These are phyloP conservation scores for Phytophthora cajani DNA, from an alignment of 352 stramenopile species.

Conservation along the genomic window DNA sequence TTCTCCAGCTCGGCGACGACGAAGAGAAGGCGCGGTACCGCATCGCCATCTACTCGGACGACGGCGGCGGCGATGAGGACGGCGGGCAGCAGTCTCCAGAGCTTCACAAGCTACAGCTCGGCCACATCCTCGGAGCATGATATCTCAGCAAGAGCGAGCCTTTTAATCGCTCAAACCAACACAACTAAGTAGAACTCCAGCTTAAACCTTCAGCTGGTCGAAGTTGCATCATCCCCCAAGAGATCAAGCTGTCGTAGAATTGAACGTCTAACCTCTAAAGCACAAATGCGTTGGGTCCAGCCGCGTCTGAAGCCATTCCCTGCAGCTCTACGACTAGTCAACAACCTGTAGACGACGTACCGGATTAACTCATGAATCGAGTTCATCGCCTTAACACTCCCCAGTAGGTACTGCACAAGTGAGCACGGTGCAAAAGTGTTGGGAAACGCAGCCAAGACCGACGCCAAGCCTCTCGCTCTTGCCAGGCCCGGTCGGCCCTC, in stretches of 20 bases:
- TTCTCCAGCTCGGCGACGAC: constrained; percentile 11
- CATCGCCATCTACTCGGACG: constrained; percentile 3
- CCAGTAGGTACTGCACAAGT: neutral
- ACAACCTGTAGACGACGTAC: neutral
- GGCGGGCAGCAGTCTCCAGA: constrained; percentile 3
- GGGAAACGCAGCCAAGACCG: neutral
- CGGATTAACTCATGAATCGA: neutral
- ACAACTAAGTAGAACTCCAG: neutral
- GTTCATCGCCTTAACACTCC: neutral
- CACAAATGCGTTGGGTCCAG: neutral
- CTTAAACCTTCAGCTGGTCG: neutral
- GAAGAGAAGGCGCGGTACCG: constrained; percentile 17
- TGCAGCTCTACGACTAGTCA: neutral
- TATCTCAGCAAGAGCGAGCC: neutral
- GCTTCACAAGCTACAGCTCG: constrained; percentile 26
- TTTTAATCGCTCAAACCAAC: neutral
- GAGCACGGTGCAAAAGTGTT: neutral
- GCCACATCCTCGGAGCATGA: constrained; percentile 21
- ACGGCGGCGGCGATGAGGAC: constrained; percentile 15
- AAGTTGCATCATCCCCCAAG: neutral
- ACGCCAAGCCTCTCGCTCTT: no score
- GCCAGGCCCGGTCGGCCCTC: no score
- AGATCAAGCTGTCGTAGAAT: constrained; percentile 7
- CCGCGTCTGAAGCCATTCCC: neutral
- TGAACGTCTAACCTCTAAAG: neutral